phyloP scores from a whole-genome alignment of 116 monocot species.

The Zostera marina region DNA sequence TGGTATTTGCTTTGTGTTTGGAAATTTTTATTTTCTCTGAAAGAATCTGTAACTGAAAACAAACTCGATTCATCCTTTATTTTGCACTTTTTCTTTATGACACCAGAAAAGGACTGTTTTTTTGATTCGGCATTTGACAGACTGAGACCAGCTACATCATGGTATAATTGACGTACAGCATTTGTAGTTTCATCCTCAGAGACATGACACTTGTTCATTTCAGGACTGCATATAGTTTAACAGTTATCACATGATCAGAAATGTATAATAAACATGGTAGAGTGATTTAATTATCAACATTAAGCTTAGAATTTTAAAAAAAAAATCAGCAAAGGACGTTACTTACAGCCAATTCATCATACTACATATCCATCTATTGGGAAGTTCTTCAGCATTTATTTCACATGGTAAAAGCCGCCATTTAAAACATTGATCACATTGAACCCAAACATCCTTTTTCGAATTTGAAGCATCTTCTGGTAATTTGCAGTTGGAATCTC shows the following conservation, averaged over 20 bases:
- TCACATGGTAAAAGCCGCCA: slow-evolving; percentile 88
- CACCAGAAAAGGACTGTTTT: slow-evolving; percentile 7
- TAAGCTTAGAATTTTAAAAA: background rate
- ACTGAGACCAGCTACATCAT: slow-evolving; percentile 17
- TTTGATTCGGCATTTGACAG: slow-evolving; percentile 6
- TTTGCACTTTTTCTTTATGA: slow-evolving; percentile 38
- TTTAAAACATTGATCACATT: slow-evolving; percentile 63
- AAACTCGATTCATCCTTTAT: slow-evolving; percentile 19
- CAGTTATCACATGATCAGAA: slow-evolving; percentile 4
- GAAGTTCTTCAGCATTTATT: slow-evolving; percentile 40
- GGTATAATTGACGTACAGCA: slow-evolving; percentile 47
- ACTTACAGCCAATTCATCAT: slow-evolving; percentile 97
- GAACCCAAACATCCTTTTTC: slow-evolving; percentile 81
- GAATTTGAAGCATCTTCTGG: slow-evolving; percentile 21
- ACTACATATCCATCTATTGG: slow-evolving; percentile 71
- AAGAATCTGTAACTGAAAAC: slow-evolving; percentile 7
- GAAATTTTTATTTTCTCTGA: slow-evolving; percentile 23
- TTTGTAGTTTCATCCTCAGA: slow-evolving; percentile 73
- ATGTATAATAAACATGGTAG: background rate
- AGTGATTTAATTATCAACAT: background rate
- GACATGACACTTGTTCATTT: slow-evolving; percentile 62
- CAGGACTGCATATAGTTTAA: slow-evolving; percentile 37
- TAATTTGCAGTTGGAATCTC: slow-evolving; percentile 8
- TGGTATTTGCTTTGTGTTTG: slow-evolving; percentile 24
- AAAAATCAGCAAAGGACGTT: background rate